Base-by-base conservation (phyloP, 257 asterid genomes). In the Primulina eburnea region DNA sequence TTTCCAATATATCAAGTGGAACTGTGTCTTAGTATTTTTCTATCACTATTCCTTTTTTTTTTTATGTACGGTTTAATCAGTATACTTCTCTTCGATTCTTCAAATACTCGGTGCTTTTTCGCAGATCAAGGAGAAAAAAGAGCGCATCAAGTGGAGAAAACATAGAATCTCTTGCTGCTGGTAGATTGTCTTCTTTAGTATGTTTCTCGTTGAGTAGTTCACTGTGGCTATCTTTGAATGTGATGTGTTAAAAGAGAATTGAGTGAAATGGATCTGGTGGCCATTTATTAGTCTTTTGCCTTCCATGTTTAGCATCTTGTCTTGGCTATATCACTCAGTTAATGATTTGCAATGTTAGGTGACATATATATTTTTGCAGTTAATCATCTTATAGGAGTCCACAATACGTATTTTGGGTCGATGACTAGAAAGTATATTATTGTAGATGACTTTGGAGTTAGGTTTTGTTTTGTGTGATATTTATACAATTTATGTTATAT, bases 81-180 rank as follows among this genome's bases (percentile, higher is more conserved):
- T 47, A 7, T 57, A 2, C 53, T 59, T 40, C 47, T 69, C 6
- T 50, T 30, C 18, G 20, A 62, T 58, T 28, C 53, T 55, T 37
- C 35, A 65, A 40, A 28, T 57, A 12, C 32, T 56, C 4, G 59
- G 68, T 35, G 8, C 24, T 68, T 68, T 68, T 64, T 75, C 61
- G 67, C 90, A 90, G 97, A 82, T 88, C 96, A 78, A 88, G 94
- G 84, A 88, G 95, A 77, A 90, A 88, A 78, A 90, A 90, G 89
- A 87, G 73, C 79, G 83, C 88, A 35, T 72, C 93, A 30, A 84
- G 81, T 79, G 92, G 97, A 78, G 97, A 90, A 76, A 88, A 81
- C 73, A 21, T 79, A 50, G 96, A 88, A 50, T 85, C 91, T 55
- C 81, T 72, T 34, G 62, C 84, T 73, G 78, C 88, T 68, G 97